phyloP scores from a whole-genome alignment of 2,329 filamentous ascomycete species.

The Colletotrichum abscissum region DNA sequence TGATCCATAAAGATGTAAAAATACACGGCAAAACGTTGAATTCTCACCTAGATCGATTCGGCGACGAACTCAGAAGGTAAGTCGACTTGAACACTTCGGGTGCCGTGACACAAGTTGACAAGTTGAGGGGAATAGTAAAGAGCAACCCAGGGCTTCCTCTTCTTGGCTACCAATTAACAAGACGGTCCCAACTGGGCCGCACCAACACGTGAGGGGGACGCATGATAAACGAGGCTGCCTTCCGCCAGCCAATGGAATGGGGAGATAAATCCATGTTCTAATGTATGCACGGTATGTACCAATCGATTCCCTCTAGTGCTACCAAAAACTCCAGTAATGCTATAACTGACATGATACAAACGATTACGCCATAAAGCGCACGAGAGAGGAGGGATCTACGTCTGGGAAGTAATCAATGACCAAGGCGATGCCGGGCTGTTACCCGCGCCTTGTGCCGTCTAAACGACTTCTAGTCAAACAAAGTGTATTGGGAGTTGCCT shows the following conservation, averaged over 20 bases:
- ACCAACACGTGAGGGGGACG: neutral
- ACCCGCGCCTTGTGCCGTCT: neutral
- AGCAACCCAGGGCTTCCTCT: neutral
- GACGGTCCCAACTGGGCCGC: neutral
- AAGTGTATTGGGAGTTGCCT: constrained; percentile 22
- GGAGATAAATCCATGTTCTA: neutral
- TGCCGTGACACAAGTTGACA: no score
- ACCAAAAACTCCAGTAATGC: constrained; percentile 18
- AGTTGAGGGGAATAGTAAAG: neutral
- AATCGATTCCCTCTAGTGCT: neutral
- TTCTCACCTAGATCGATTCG: no score
- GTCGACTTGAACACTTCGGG: no score
- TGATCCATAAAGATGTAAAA: neutral
- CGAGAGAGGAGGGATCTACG: neutral
- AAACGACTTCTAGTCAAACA: constrained; percentile 33
- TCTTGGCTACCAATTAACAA: no score
- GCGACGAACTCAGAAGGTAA: no score
- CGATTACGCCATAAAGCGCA: neutral
- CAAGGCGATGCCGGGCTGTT: neutral
- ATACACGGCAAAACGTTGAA: no score
- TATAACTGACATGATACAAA: neutral
- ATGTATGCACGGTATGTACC: neutral
- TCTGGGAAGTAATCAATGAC: neutral
- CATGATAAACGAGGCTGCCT: neutral
- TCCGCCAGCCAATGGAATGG: neutral